Conservation (phyloP, 202 grass and related monocot species). For the Setaria viridis region DNA sequence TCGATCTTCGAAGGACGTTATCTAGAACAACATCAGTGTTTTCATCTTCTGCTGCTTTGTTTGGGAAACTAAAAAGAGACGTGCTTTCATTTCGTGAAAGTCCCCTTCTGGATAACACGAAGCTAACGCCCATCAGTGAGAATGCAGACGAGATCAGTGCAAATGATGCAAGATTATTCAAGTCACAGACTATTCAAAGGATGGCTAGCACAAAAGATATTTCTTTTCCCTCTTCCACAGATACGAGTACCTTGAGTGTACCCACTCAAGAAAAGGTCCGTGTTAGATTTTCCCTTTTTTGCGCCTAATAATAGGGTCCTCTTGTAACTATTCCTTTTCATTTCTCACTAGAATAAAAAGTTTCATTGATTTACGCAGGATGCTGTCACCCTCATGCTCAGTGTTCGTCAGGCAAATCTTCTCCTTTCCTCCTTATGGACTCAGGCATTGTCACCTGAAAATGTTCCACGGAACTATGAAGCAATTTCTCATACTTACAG, state of each 20-base stretch:
- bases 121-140: slow-evolving; percentile 58
- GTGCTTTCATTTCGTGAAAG: slow-evolving; percentile 69
- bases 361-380: slow-evolving; percentile 69
- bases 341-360: slow-evolving; percentile 28
- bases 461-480: slow-evolving; percentile 82
- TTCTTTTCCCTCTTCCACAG: slow-evolving; percentile 49
- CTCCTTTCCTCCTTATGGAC: slow-evolving; percentile 91
- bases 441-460: slow-evolving; percentile 80
- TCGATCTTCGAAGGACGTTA: slow-evolving; percentile 75
- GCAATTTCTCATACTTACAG: slow-evolving; percentile 96
- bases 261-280: slow-evolving; percentile 63
- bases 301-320: slow-evolving; percentile 13
- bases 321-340: slow-evolving; percentile 18
- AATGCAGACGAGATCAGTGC: slow-evolving; percentile 52
- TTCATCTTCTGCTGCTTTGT: slow-evolving; percentile 96
- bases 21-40: slow-evolving; percentile 89
- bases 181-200: slow-evolving; percentile 61
- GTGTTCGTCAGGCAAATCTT: slow-evolving; percentile 70
- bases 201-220: slow-evolving; percentile 51
- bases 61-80: slow-evolving; percentile 90
- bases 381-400: slow-evolving; percentile 71
- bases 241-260: slow-evolving; percentile 50
- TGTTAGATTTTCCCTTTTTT: slow-evolving; percentile 18
- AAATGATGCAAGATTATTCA: slow-evolving; percentile 65
- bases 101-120: slow-evolving; percentile 47